A percentile compares a stretch with the other conserved stretches of the same genome.
phyloP scores from a whole-genome alignment of 1,284 basidiomycete species.

The Anthracocystis setariae region DNA sequence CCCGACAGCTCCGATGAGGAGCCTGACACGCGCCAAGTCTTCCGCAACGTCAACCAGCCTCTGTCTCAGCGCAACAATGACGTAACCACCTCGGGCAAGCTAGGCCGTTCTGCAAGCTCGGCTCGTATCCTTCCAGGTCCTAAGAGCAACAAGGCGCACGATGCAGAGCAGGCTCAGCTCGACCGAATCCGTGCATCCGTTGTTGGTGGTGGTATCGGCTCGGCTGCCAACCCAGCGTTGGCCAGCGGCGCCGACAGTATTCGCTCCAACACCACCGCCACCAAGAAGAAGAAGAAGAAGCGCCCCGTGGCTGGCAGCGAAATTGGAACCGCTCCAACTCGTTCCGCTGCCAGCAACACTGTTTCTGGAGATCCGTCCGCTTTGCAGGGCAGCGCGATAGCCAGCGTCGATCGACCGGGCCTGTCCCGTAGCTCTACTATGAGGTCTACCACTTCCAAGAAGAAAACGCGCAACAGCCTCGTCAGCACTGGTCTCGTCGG shows the following conservation, averaged over 20 bases:
- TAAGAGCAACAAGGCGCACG: slow-evolving; percentile 39
- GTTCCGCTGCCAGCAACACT: slow-evolving; percentile 43
- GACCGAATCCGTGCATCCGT: slow-evolving; percentile 60
- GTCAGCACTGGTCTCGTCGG: slow-evolving; percentile 33
- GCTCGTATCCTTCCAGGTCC: slow-evolving; percentile 57
- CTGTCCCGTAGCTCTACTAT: slow-evolving; percentile 47
- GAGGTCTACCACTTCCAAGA: slow-evolving; percentile 51
- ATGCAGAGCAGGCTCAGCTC: slow-evolving; percentile 39
- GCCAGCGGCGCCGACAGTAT: slow-evolving; percentile 36
- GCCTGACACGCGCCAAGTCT: slow-evolving; percentile 45
- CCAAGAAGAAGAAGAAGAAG: slow-evolving; percentile 58
- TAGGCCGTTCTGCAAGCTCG: slow-evolving; percentile 32
- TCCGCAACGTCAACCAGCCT: slow-evolving; percentile 59
- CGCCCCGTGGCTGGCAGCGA: slow-evolving; percentile 56
- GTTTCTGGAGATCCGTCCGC: slow-evolving; percentile 49
- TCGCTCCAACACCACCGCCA: slow-evolving; percentile 30
- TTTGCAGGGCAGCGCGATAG: slow-evolving; percentile 26
- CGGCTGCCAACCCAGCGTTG: slow-evolving; percentile 9
- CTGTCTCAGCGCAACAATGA: slow-evolving; percentile 42
- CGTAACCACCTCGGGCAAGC: slow-evolving; percentile 46
- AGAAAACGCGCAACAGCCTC: slow-evolving; percentile 54
- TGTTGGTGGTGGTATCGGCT: slow-evolving; percentile 53
- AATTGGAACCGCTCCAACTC: slow-evolving; percentile 58
- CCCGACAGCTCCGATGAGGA: slow-evolving; percentile 61
- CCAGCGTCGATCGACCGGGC: slow-evolving; percentile 20